These are phyloP conservation scores for Paecilomyces dactylethromorphus DNA, from an alignment of 2,329 filamentous ascomycete species.

Conservation along the genomic window DNA sequence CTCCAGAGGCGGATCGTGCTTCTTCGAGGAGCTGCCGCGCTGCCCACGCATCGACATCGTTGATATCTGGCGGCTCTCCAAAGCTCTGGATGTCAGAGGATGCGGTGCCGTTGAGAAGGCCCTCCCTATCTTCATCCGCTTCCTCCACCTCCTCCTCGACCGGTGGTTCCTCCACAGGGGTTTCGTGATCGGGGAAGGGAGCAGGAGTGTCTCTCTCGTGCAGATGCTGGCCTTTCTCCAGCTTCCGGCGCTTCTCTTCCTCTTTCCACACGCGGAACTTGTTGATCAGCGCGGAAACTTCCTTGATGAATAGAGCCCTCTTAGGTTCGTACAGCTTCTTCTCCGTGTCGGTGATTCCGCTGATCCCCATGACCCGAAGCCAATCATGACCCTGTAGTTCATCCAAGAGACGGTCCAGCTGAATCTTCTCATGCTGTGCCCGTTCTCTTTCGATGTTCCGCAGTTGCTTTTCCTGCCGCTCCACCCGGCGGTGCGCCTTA, in stretches of 20 bases:
- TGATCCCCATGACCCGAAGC: constrained; percentile 86
- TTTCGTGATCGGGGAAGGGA: constrained; percentile 3
- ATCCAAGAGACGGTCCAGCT: constrained; percentile 64
- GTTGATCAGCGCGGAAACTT: constrained; percentile 72
- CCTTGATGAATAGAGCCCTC: constrained; percentile 73
- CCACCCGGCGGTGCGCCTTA: constrained; percentile 53
- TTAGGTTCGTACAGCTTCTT: constrained; percentile 84
- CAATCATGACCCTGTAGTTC: constrained; percentile 87
- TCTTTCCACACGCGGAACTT: constrained; percentile 86
- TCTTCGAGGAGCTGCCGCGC: constrained; percentile 72
- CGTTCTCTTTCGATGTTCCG: constrained; percentile 62
- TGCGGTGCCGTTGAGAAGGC: constrained; percentile 8
- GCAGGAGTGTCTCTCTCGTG: constrained; percentile 3
- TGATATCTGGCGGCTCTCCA: constrained; percentile 56
- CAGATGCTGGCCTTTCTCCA: constrained; percentile 63
- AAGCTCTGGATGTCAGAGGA: constrained; percentile 27
- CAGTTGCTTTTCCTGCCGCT: constrained; percentile 61
- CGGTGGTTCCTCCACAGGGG: constrained; percentile 16
- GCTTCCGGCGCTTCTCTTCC: constrained; percentile 77
- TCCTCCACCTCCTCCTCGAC: constrained; percentile 31
- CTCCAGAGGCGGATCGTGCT: constrained; percentile 51
- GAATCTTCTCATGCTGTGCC: constrained; percentile 60
- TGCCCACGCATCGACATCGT: constrained; percentile 63
- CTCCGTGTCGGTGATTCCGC: constrained; percentile 72
- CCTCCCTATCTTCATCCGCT: constrained; percentile 9